phyloP scores from a whole-genome alignment of 176 grass and related monocot species.

The Luzula sylvatica region DNA sequence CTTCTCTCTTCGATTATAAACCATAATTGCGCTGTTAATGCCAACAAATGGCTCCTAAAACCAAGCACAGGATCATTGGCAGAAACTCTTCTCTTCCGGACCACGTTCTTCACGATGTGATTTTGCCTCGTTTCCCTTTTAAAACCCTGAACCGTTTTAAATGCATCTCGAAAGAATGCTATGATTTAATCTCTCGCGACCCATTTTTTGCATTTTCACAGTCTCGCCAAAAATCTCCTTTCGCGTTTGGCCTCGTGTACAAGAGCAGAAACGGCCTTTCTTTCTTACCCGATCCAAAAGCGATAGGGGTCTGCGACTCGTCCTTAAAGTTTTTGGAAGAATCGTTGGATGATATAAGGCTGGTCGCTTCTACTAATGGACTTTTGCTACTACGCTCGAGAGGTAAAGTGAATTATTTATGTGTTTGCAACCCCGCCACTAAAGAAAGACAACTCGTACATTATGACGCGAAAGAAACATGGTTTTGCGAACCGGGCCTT shows the following conservation, averaged over 20 bases:
- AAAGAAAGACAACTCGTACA: not conserved
- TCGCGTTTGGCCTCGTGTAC: not conserved
- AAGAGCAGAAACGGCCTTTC: not conserved
- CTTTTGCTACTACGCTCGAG: not conserved
- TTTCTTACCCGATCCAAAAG: not conserved
- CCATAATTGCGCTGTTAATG: too few relatives aligned
- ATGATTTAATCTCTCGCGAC: not conserved
- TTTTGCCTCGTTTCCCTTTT: not conserved
- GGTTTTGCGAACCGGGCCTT: not conserved
- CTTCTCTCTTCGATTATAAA: too few relatives aligned
- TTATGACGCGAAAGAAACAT: not conserved
- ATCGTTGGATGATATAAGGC: not conserved
- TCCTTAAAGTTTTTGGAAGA: not conserved
- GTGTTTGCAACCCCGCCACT: slow-evolving; percentile 6
- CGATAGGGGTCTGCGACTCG: not conserved
- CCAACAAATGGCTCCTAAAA: too few relatives aligned
- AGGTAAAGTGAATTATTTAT: not conserved
- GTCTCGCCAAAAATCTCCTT: not conserved
- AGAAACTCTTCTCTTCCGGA: too few relatives aligned
- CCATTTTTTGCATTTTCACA: not conserved
- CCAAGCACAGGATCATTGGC: too few relatives aligned
- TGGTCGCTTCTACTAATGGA: not conserved
- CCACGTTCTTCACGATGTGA: not conserved
- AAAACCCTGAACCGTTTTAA: not conserved
- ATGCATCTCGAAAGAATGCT: not conserved